A percentile compares a stretch with the other conserved stretches of the same genome.
phyloP scores from a whole-genome alignment of 495 filamentous ascomycete species.

The Haplographium delicatum region DNA sequence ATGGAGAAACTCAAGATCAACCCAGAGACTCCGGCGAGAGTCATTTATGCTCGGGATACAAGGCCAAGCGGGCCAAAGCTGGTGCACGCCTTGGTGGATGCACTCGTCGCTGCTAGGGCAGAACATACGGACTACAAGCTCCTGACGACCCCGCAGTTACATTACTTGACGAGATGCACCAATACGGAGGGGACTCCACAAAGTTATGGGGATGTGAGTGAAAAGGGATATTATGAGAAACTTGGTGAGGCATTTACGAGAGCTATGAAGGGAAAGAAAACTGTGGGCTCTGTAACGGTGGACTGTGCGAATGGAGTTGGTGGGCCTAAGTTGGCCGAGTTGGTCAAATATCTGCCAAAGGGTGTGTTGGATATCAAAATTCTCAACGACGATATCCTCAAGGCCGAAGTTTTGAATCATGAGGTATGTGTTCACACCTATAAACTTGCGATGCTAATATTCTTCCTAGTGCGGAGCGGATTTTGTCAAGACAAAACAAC shows the following conservation, averaged over 20 bases:
- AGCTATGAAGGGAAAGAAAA: constrained; percentile 69
- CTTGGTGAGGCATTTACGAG: constrained; percentile 71
- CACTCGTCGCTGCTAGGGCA: constrained; percentile 66
- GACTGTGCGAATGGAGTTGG: constrained; percentile 98
- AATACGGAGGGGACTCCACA: constrained; percentile 81
- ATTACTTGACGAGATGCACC: constrained; percentile 91
- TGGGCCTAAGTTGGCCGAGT: constrained; percentile 81
- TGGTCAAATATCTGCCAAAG: constrained; percentile 75
- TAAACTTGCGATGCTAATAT: constrained; percentile 17
- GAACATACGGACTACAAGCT: constrained; percentile 76
- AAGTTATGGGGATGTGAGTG: constrained; percentile 81
- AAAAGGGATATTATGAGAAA: constrained; percentile 94
- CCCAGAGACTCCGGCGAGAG: constrained; percentile 60
- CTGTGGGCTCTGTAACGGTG: constrained; percentile 67
- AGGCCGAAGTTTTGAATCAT: constrained; percentile 80
- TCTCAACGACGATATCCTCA: constrained; percentile 84
- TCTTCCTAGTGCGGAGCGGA: constrained; percentile 85
- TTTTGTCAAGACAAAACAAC: constrained; percentile 94
- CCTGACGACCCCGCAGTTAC: constrained; percentile 91
- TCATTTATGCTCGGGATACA: constrained; percentile 90
- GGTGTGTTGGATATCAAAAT: constrained; percentile 72
- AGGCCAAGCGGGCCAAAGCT: constrained; percentile 84
- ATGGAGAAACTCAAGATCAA: constrained; percentile 70
- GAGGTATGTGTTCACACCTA: constrained; percentile 53
- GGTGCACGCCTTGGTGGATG: constrained; percentile 68